Evolutionary conservation across 257 asterid species (phyloP), one percentile per base, ranked within the genome.

Genomic region (Solanum sejunctum): DNA sequence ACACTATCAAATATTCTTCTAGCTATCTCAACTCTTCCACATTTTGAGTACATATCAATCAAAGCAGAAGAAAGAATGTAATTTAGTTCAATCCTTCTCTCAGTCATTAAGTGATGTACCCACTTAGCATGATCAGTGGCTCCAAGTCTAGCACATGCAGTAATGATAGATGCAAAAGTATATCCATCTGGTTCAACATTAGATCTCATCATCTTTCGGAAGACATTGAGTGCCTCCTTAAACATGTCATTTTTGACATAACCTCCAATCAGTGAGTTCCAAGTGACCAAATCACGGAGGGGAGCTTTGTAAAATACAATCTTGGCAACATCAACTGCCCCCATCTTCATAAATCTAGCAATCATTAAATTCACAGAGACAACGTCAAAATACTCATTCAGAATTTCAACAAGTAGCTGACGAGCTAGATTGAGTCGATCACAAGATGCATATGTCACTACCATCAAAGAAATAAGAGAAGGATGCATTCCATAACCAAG

Each of bases 261-360:
- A 83, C 98, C 98, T n/a, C 95, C 95, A 57, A 94, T 94, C 1
- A 83, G 84, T 28, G 92, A 91, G 89, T 94, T 95, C 98, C 98
- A 95, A 15, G 98, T 91, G 75, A 93, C 95, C 83, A 92, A 90
- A 91, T 95, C 97, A 55, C 88, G 96, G 52, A 77, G 47, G 69
- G 91, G 90, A 80, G 90, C 84, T 56, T 88, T 84, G 6, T 85
- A 57, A 84, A 95, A 93, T 45, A 92, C 56, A 86, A 82, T 88
- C 88, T 86, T 91, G 84, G 97, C 98, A 73, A 89, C 83, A 85
- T 86, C 89, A 73, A 89, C 83, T 87, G 91, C 93, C 28, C 96
- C 94, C 64, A 58, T 86, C 88, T 88, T 93, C 89, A 90, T 88
- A 85, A 91, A 89, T 84, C 90, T 90, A 83, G 91, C 87, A 64